A percentile compares a stretch with the other conserved stretches of the same genome.
Evolutionary conservation across 169 alveolate genomes (phyloP).

Genomic region (Babesia microti): DNA sequence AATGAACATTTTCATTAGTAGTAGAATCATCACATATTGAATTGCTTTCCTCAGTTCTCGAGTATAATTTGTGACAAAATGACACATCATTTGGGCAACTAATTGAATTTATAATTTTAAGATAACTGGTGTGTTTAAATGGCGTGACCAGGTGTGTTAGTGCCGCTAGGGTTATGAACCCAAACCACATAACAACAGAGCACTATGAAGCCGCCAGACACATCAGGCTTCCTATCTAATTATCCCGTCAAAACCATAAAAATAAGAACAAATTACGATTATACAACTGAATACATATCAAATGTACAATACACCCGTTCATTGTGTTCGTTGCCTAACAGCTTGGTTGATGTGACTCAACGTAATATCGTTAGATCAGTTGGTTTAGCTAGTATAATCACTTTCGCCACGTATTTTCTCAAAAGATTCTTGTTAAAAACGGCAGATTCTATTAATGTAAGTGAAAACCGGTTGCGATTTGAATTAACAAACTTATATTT

Average conservation of each 20-base stretch:
- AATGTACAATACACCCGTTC: conserved; percentile 1
- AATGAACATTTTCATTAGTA: not conserved
- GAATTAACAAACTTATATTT: too few species aligned
- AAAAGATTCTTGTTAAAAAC: too few species aligned
- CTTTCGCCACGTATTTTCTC: too few species aligned
- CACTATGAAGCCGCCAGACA: not conserved
- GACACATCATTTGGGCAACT: not conserved
- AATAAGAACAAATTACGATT: not conserved
- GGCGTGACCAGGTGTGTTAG: conserved; percentile 1
- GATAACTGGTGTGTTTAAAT: not conserved
- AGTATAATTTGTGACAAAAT: not conserved
- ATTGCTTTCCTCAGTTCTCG: conserved; percentile 1
- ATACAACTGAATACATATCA: not conserved
- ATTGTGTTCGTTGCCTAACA: not conserved
- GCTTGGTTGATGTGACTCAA: too few species aligned
- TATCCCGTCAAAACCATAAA: not conserved
- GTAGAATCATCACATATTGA: conserved; percentile 1
- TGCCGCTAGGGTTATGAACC: not conserved
- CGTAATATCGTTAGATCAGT: too few species aligned
- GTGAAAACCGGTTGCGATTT: too few species aligned
- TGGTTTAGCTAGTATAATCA: too few species aligned
- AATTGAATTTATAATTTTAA: not conserved
- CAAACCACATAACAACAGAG: not conserved
- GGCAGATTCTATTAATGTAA: too few species aligned
- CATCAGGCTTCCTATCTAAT: not conserved